A percentile compares a stretch with the other conserved stretches of the same genome.
Conservation (phyloP, 768 basidiomycete species). For the Pisolithus microcarpus region DNA sequence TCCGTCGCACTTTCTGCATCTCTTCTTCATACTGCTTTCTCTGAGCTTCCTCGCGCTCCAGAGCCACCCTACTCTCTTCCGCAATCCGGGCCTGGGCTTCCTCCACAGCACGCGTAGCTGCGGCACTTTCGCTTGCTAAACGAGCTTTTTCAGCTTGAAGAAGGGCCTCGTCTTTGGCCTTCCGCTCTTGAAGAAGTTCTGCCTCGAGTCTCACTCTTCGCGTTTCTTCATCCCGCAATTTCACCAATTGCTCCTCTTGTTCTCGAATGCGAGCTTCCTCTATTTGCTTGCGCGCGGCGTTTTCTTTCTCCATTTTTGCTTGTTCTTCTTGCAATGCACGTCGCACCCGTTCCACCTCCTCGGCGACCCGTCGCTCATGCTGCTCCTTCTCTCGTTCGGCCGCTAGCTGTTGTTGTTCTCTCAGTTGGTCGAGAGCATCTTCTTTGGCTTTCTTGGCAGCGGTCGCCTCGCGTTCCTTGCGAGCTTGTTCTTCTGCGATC, state of each 20-base stretch:
- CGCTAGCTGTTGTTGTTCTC: conserved; percentile 18
- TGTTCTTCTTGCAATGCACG: conserved; percentile 20
- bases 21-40: conserved; percentile 23
- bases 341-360: conserved; percentile 21
- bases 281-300: conserved; percentile 9
- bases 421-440: conserved; percentile 16
- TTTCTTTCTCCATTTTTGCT: conserved; percentile 20
- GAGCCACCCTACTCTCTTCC: conserved; percentile 22
- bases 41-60: conserved; percentile 18
- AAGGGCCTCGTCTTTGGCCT: conserved; percentile 10
- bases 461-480: conserved; percentile 19
- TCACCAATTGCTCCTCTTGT: conserved; percentile 21
- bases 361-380: conserved; percentile 16
- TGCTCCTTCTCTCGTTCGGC: conserved; percentile 21
- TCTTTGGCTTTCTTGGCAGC: conserved; percentile 19
- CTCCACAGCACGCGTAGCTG: conserved; percentile 12
- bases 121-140: conserved; percentile 18
- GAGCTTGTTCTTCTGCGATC: conserved; percentile 18
- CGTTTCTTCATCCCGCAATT: conserved; percentile 24
- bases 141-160: conserved; percentile 12
- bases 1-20: conserved; percentile 15
- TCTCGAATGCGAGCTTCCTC: conserved; percentile 21
- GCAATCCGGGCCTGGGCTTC: conserved; percentile 15
- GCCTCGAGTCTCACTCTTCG: conserved; percentile 19
- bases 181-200: conserved; percentile 19